A percentile compares a stretch with the other conserved stretches of the same genome.
Evolutionary conservation across 2,329 filamentous ascomycete species (phyloP).

Genomic region (Thelonectria olida): DNA sequence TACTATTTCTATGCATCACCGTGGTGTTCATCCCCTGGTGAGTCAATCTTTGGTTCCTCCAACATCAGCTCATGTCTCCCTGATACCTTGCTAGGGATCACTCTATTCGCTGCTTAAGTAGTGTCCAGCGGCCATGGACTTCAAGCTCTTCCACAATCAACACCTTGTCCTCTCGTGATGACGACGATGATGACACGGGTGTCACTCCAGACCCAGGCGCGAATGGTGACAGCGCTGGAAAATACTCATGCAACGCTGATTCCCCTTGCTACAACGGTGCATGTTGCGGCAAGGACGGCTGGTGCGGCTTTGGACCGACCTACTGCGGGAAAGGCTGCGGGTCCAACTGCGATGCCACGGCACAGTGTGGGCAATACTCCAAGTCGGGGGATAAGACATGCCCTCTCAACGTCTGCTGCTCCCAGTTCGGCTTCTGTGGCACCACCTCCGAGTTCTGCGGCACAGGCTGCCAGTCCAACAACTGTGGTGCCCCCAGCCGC

Average conservation of each 20-base stretch:
- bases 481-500: constrained; percentile 19
- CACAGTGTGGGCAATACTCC: constrained; percentile 25
- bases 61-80: no score
- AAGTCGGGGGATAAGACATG: constrained; percentile 35
- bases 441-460: constrained; percentile 15
- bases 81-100: no score
- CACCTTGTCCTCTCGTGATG: no score
- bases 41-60: no score
- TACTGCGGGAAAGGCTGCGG: not conserved
- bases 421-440: constrained; percentile 2
- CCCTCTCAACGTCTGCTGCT: constrained; percentile 48
- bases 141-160: no score
- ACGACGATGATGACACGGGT: no score
- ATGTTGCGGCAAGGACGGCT: not conserved
- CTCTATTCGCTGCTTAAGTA: no score
- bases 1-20: no score
- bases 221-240: no score
- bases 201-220: no score
- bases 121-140: no score
- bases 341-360: not conserved
- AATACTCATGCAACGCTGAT: not conserved
- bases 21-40: no score
- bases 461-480: constrained; percentile 29
- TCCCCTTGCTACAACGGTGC: not conserved
- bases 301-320: not conserved